Evolutionary conservation across 768 basidiomycete genomes (phyloP).

Genomic region (Kwoniella bestiolae): DNA sequence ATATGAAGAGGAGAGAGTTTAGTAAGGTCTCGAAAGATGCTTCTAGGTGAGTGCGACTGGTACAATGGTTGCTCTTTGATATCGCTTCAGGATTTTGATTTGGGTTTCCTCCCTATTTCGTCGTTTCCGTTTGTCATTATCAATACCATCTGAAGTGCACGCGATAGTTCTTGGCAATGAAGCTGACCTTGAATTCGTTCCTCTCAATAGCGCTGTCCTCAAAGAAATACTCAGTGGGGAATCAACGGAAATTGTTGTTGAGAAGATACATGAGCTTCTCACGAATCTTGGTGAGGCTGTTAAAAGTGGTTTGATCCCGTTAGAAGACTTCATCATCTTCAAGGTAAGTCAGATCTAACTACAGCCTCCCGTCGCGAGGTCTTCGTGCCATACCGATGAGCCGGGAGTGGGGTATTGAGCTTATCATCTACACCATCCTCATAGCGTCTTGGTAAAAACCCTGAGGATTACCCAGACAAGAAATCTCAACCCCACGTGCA

Average conservation of each 20-base stretch:
- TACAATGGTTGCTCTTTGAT: background rate
- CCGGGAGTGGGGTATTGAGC: too few species aligned
- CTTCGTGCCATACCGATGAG: too few species aligned
- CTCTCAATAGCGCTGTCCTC: conserved; percentile 86
- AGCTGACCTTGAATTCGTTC: too few species aligned
- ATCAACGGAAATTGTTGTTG: conserved; percentile 82
- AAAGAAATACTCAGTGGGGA: conserved; percentile 91
- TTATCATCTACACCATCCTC: background rate
- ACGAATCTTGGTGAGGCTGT: conserved; percentile 75
- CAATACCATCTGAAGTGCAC: too few species aligned
- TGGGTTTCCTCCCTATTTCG: too few species aligned
- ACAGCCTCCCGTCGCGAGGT: too few species aligned
- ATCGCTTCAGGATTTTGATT: too few species aligned
- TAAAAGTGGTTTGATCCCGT: conserved; percentile 71
- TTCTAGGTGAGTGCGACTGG: conserved; percentile 71
- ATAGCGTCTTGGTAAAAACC: conserved; percentile 92
- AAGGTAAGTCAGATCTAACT: conserved; percentile 68
- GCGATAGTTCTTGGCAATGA: too few species aligned
- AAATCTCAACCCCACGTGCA: conserved; percentile 96
- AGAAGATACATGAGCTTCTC: conserved; percentile 91
- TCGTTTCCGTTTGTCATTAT: too few species aligned
- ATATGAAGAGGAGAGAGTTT: conserved; percentile 99
- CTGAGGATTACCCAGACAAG: conserved; percentile 93
- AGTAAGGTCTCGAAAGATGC: conserved; percentile 87
- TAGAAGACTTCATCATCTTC: conserved; percentile 94